phyloP scores from a whole-genome alignment of 2,329 filamentous ascomycete species.

The Fonsecaea pugnacius region DNA sequence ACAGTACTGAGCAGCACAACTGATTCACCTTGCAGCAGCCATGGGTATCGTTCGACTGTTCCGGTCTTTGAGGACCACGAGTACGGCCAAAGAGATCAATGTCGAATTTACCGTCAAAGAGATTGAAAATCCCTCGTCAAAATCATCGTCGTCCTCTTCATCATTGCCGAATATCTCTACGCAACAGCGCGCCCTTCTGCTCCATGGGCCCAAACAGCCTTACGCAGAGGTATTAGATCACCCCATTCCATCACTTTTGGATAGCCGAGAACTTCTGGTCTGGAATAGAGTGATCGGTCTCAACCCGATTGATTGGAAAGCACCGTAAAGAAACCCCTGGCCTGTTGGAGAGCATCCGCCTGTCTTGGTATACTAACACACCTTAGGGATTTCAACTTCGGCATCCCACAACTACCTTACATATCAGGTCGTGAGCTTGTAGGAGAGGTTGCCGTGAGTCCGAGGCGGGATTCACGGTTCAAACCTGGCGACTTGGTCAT shows the following conservation, averaged over 20 bases:
- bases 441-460: conserved; percentile 62
- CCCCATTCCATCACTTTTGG: conserved; percentile 17
- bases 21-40: conserved; percentile 3
- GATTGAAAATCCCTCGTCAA: conserved; percentile 20
- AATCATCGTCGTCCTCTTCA: conserved; percentile 11
- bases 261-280: conserved; percentile 31
- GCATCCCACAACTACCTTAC: conserved; percentile 69
- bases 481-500: conserved; percentile 61
- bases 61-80: conserved; percentile 7
- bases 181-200: conserved; percentile 21
- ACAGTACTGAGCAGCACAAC: background rate
- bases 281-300: conserved; percentile 59
- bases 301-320: conserved; percentile 78
- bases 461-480: conserved; percentile 54
- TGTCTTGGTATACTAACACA: conserved; percentile 2
- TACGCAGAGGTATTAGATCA: conserved; percentile 24
- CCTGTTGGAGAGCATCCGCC: background rate
- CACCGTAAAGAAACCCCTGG: conserved; percentile 24
- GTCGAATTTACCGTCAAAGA: conserved; percentile 11
- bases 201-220: conserved; percentile 24
- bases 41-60: conserved; percentile 25
- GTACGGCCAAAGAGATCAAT: conserved; percentile 11
- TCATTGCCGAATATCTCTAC: conserved; percentile 17
- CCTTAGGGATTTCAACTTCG: conserved; percentile 70
- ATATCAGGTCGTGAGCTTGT: conserved; percentile 72